phyloP scores from a whole-genome alignment of 2,329 filamentous ascomycete species.

The Cercospora citrullina region DNA sequence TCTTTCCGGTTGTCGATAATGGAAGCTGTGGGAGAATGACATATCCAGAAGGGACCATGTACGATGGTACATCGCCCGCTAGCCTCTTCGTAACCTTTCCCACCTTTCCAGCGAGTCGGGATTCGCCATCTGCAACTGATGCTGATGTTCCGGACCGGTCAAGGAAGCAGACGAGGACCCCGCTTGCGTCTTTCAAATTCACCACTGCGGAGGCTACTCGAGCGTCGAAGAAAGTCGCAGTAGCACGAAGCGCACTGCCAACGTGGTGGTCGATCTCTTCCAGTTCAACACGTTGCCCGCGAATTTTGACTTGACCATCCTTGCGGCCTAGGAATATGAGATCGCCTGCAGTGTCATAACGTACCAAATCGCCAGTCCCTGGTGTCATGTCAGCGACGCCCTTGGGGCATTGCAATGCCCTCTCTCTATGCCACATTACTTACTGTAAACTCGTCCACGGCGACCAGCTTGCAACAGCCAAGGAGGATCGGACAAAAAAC shows the following conservation, averaged over 20 bases:
- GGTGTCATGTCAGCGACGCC: no score
- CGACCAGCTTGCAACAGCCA: no score
- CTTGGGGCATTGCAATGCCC: no score
- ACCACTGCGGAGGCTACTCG: neutral
- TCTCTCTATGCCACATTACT: no score
- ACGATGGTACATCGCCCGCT: neutral
- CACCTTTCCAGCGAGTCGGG: no score
- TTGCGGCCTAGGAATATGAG: conserved; percentile 2
- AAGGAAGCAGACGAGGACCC: neutral
- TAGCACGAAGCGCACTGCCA: neutral
- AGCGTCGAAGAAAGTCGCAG: neutral
- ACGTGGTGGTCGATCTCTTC: conserved; percentile 7
- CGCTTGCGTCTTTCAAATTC: no score
- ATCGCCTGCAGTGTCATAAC: no score
- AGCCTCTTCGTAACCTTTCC: no score
- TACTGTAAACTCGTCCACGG: no score
- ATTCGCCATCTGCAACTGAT: no score
- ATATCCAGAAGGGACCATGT: neutral
- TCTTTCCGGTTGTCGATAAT: neutral
- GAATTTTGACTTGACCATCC: conserved; percentile 13
- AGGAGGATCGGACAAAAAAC: no score
- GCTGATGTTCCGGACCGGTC: neutral
- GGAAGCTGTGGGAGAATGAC: neutral
- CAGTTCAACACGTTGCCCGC: conserved; percentile 12
- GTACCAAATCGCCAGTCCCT: no score